Evolutionary conservation across 305 asterid species (phyloP).

Genomic region (Nicotiana rustica): DNA sequence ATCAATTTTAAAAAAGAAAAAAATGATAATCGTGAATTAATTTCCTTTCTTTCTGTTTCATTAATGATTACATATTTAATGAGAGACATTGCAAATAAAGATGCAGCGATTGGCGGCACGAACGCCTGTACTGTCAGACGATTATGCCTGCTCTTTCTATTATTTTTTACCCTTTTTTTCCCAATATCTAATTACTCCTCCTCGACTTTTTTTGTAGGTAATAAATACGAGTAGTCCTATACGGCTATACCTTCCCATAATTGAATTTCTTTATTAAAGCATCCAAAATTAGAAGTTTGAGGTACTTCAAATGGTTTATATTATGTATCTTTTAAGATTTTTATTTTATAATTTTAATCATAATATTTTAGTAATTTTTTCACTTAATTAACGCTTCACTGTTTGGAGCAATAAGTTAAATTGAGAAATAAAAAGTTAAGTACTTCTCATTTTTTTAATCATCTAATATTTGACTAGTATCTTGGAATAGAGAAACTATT

Average conservation of each 20-base stretch:
- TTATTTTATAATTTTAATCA: not conserved
- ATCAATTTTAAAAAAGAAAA: no score
- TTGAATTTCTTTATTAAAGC: conserved; percentile 23
- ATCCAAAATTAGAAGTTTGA: conserved; percentile 6
- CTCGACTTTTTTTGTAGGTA: conserved; percentile 2
- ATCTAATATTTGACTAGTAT: no score
- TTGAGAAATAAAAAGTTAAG: no score
- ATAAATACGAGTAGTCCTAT: not conserved
- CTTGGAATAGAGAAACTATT: not conserved
- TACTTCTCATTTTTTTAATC: no score
- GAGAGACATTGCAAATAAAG: not conserved
- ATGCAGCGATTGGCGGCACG: conserved; percentile 23
- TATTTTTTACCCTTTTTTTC: not conserved
- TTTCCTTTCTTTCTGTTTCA: not conserved
- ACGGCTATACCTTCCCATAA: not conserved
- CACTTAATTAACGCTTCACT: no score
- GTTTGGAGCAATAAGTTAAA: no score
- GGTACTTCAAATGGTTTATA: not conserved
- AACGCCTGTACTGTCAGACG: conserved; percentile 28
- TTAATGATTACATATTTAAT: conserved; percentile 26
- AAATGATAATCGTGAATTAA: no score
- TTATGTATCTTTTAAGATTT: not conserved
- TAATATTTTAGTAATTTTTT: no score
- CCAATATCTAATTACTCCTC: conserved; percentile 8
- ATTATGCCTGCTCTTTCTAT: conserved; percentile 17